Conservation (phyloP, 192 early-diverging fungal genomes). For the Cladochytrium replicatum region DNA sequence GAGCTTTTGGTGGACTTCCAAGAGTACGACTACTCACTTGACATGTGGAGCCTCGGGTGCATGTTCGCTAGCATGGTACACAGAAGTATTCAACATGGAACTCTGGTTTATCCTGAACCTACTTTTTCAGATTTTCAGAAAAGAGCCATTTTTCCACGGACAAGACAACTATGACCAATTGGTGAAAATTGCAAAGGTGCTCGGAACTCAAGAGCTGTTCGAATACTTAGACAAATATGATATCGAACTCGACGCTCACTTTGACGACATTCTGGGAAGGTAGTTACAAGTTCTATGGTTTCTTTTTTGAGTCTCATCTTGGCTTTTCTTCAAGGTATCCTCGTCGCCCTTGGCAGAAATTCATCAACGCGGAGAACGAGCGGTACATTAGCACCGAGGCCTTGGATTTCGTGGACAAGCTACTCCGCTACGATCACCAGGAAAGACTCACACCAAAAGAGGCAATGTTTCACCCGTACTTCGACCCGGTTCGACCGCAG, state of each 20-base stretch:
- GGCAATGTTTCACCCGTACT: conserved; percentile 88
- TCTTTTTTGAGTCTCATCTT: conserved; percentile 4
- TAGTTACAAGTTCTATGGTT: conserved; percentile 14
- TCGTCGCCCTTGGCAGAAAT: conserved; percentile 77
- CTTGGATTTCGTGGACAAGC: conserved; percentile 79
- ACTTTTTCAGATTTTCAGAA: conserved; percentile 88
- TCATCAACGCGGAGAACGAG: conserved; percentile 76
- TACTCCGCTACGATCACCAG: conserved; percentile 90
- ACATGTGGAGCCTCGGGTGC: conserved; percentile 99
- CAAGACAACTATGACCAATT: conserved; percentile 99
- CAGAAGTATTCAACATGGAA: neutral
- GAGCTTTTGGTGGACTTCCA: conserved; percentile 97
- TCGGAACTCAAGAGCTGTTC: conserved; percentile 92
- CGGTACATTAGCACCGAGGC: conserved; percentile 73
- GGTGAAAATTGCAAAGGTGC: conserved; percentile 95
- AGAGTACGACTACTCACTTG: conserved; percentile 97
- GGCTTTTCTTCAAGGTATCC: conserved; percentile 57
- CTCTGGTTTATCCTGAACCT: too few species aligned
- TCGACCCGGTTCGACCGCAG: conserved; percentile 55
- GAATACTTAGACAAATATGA: conserved; percentile 93
- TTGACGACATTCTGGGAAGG: conserved; percentile 88
- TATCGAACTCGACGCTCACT: conserved; percentile 80
- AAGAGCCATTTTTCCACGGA: conserved; percentile 98
- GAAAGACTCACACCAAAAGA: conserved; percentile 77
- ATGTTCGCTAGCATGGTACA: conserved; percentile 99